Evolutionary conservation across 2,329 filamentous ascomycete genomes (phyloP).

Genomic region (Neopestalotiopsis clavispora): DNA sequence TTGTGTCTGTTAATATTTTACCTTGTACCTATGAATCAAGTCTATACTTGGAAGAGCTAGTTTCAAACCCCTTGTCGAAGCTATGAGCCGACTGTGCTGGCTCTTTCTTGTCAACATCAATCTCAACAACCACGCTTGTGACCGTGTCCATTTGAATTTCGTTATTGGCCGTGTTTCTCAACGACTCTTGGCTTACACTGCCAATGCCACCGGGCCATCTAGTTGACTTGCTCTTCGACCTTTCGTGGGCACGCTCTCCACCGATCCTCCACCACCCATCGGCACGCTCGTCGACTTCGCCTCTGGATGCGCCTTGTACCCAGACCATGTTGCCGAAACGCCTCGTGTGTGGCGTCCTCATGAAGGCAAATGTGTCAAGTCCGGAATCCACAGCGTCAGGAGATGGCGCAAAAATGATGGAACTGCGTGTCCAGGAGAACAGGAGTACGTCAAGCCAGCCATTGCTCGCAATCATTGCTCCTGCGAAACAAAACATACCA

Average conservation of each 20-base stretch:
- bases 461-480: constrained; percentile 61
- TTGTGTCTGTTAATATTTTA: background rate
- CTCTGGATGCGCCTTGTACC: constrained; percentile 30
- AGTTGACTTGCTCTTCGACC: background rate
- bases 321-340: constrained; percentile 37
- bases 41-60: background rate
- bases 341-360: constrained; percentile 32
- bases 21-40: background rate
- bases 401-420: constrained; percentile 15
- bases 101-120: constrained; percentile 13
- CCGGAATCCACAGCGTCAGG: constrained; percentile 8
- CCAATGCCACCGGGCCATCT: constrained; percentile 8
- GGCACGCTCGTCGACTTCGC: background rate
- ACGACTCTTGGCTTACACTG: constrained; percentile 31
- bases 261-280: constrained; percentile 23
- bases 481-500: constrained; percentile 62
- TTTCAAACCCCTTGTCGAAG: background rate
- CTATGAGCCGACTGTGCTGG: background rate
- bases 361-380: constrained; percentile 23
- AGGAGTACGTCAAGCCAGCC: constrained; percentile 57
- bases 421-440: constrained; percentile 41
- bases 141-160: constrained; percentile 37
- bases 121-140: constrained; percentile 33
- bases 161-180: constrained; percentile 20
- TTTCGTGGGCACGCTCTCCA: constrained; percentile 10